Evolutionary conservation across 352 stramenopile species (phyloP).

Genomic region (Globisporangium perplexum): DNA sequence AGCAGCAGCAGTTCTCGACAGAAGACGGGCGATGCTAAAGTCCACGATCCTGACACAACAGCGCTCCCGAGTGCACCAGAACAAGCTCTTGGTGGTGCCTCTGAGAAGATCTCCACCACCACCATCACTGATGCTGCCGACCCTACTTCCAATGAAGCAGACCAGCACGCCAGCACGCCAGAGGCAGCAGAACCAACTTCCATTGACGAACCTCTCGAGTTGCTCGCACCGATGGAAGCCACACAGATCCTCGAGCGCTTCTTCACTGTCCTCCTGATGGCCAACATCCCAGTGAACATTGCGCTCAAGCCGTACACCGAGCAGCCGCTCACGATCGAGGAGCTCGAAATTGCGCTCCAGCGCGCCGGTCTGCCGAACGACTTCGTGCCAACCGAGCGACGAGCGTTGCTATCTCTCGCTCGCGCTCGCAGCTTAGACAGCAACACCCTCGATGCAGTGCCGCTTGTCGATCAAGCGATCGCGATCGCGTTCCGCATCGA

Average conservation of each 20-base stretch:
- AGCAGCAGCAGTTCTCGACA: too few species aligned
- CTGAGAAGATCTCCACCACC: too few species aligned
- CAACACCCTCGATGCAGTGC: slow-evolving; percentile 1
- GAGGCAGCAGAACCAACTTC: neutral
- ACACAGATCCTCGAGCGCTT: slow-evolving; percentile 15
- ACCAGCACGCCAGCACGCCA: neutral
- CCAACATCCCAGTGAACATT: slow-evolving; percentile 11
- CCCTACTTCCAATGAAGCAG: neutral
- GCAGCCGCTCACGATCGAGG: neutral
- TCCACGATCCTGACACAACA: too few species aligned
- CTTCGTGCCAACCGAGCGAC: slow-evolving; percentile 12
- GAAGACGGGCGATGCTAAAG: too few species aligned
- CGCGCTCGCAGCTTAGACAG: neutral
- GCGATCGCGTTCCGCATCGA: slow-evolving; percentile 33
- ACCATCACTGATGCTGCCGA: too few species aligned
- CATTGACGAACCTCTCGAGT: neutral
- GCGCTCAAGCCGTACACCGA: slow-evolving; percentile 8
- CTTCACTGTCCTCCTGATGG: slow-evolving; percentile 22
- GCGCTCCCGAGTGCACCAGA: too few species aligned
- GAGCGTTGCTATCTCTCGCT: slow-evolving; percentile 6
- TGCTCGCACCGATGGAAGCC: neutral
- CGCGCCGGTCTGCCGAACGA: neutral
- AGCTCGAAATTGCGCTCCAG: slow-evolving; percentile 8
- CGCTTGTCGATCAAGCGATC: slow-evolving; percentile 18
- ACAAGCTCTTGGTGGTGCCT: too few species aligned